These are phyloP conservation scores for Linnemannia exigua DNA, from an alignment of 192 early-diverging fungal species.

Conservation along the genomic window DNA sequence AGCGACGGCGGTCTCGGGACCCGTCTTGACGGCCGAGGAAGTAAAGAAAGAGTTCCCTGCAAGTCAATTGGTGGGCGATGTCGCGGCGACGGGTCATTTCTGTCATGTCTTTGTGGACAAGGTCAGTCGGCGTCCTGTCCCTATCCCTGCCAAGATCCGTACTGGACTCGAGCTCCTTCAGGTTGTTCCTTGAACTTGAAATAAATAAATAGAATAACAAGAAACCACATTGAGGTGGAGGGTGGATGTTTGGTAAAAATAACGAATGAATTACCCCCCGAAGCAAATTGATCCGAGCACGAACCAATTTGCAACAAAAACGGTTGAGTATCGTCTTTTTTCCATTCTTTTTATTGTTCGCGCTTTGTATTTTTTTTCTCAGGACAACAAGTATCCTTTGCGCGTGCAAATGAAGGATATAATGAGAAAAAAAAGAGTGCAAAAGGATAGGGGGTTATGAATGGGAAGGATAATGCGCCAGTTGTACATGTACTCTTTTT, in stretches of 20 bases:
- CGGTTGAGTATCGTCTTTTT: neutral
- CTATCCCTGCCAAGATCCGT: constrained; percentile 39
- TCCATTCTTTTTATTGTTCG: neutral
- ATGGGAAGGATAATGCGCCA: neutral
- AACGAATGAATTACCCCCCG: too few species aligned
- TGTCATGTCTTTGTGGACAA: constrained; percentile 68
- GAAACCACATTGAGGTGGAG: too few species aligned
- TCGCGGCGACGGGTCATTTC: constrained; percentile 60
- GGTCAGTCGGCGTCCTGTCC: constrained; percentile 52
- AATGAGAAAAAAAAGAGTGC: neutral
- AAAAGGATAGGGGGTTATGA: neutral
- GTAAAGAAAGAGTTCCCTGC: constrained; percentile 3
- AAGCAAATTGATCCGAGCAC: neutral
- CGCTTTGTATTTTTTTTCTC: neutral
- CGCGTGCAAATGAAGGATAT: neutral
- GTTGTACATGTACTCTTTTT: neutral
- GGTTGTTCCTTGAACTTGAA: constrained; percentile 6
- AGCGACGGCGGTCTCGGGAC: constrained; percentile 16
- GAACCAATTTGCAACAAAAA: neutral
- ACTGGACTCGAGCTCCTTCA: constrained; percentile 37
- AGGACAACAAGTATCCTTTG: neutral
- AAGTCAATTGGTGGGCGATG: constrained; percentile 29
- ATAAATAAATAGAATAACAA: too few species aligned
- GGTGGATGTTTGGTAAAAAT: too few species aligned
- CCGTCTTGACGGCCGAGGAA: constrained; percentile 5